Evolutionary conservation across 2,329 filamentous ascomycete species (phyloP), one percentile per base, ranked within the genome.

Genomic region (Gyromitra esculenta): DNA sequence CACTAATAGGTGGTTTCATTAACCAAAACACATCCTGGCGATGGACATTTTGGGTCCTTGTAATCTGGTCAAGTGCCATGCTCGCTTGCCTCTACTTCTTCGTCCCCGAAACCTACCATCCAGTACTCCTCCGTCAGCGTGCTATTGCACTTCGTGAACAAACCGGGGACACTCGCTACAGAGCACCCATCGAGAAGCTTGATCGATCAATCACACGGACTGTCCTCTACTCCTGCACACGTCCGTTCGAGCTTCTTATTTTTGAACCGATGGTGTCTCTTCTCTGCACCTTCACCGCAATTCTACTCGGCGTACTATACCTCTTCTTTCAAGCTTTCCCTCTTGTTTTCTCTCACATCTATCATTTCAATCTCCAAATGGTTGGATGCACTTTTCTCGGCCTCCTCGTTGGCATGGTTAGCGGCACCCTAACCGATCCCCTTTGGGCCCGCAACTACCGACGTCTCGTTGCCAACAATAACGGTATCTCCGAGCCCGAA

Each of bases 261-360:
- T 88, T 92, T 69, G 93, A 97, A 85, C 92, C 92, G 79, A 97
- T 97, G 93, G 92, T 91, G 76, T 85, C 96, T 73, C 89, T 90
- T 79, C 89, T 97, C 35, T 96, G 93, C 83, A 84, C 96, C 25
- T 92, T 94, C 80, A 92, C 92, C 0, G 93, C 93, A 50, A 89
- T 97, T 69, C 85, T 97, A n/a, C 86, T 97, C 6, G 94, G 94
- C 4, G 91, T 97, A 57, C 85, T 97, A 1, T 97, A 97, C 82
- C 88, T 97, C 50, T 97, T 96, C 85, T 96, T 97, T 82, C 93
- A 93, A 21, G 93, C 94, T 0, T 97, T 97, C 81, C 88, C 91
- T 4, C 85, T 96, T 57, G 90, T 97, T 15, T 97, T 97, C 81
- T 83, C 86, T 35, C 88, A 87, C 57, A 90, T 91, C 60, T 91